Conservation (phyloP, 805 yeast genomes). For the Candida orba region DNA sequence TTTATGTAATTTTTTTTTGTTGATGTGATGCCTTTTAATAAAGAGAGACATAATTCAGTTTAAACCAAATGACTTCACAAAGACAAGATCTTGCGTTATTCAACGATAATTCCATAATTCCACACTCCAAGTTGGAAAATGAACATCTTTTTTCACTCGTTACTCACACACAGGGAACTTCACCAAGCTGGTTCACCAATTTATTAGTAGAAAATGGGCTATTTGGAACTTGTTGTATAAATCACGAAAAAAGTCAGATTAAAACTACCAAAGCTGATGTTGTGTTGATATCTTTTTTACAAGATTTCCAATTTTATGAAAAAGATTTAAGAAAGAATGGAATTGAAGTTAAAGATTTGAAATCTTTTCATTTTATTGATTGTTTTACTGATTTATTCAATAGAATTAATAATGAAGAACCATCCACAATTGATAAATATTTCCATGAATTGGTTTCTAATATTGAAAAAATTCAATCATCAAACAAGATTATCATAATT, state of each 20-base stretch:
- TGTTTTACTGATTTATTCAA: slow-evolving; percentile 39
- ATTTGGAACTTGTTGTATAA: slow-evolving; percentile 20
- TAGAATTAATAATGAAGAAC: slow-evolving; percentile 22
- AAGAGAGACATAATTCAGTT: background rate
- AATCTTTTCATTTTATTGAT: slow-evolving; percentile 36
- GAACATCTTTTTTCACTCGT: slow-evolving; percentile 25
- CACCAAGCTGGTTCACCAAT: slow-evolving; percentile 56
- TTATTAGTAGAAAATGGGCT: slow-evolving; percentile 44
- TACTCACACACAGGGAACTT: slow-evolving; percentile 43
- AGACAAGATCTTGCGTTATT: slow-evolving; percentile 53
- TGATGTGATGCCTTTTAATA: background rate
- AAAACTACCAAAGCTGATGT: slow-evolving; percentile 18
- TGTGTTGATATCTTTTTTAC: slow-evolving; percentile 29
- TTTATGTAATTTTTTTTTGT: background rate
- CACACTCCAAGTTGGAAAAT: slow-evolving; percentile 17
- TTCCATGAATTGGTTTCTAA: background rate
- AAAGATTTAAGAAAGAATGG: slow-evolving; percentile 35
- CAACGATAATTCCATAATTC: slow-evolving; percentile 40
- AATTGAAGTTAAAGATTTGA: slow-evolving; percentile 24
- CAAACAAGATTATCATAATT: slow-evolving; percentile 29
- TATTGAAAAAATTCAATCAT: slow-evolving; percentile 1
- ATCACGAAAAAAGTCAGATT: slow-evolving; percentile 12
- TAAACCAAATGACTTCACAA: slow-evolving; percentile 27
- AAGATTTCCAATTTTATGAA: slow-evolving; percentile 25
- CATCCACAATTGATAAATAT: slow-evolving; percentile 9